Conservation (phyloP, 2,329 filamentous ascomycete species). For the Lomentospora prolificans region DNA sequence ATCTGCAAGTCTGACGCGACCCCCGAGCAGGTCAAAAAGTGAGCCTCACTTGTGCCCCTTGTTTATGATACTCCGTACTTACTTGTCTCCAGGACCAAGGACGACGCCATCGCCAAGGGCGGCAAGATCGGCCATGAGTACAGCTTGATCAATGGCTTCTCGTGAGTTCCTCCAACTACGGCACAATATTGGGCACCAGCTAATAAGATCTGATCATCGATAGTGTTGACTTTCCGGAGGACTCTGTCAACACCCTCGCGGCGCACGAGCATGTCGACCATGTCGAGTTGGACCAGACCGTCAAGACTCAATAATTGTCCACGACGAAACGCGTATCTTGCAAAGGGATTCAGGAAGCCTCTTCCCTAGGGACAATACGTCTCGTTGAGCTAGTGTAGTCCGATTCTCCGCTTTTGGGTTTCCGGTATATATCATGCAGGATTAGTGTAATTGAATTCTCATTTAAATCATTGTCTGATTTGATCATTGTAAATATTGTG, state of each 20-base stretch:
- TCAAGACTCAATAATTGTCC: conserved; percentile 57
- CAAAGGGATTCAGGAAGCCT: neutral
- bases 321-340: neutral
- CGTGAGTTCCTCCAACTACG: conserved; percentile 48
- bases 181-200: neutral
- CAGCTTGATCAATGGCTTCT: conserved; percentile 82
- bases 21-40: conserved; percentile 58
- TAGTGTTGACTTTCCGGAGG: conserved; percentile 65
- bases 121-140: conserved; percentile 80
- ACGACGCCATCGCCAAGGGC: conserved; percentile 63
- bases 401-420: neutral
- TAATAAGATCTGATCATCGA: conserved; percentile 9
- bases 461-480: no score
- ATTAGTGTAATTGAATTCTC: neutral
- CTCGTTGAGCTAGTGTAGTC: neutral
- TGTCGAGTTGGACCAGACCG: conserved; percentile 64
- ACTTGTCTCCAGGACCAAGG: conserved; percentile 54
- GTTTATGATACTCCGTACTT: conserved; percentile 1
- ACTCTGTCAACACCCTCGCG: conserved; percentile 55
- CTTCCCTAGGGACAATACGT: neutral
- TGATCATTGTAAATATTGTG: no score
- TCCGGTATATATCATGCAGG: neutral
- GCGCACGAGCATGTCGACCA: conserved; percentile 59
- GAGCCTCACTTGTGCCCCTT: conserved; percentile 18
- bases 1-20: conserved; percentile 66